Evolutionary conservation across 176 grass and related monocot species (phyloP), one percentile per base, ranked within the genome.

Genomic region (Stipa capillata): DNA sequence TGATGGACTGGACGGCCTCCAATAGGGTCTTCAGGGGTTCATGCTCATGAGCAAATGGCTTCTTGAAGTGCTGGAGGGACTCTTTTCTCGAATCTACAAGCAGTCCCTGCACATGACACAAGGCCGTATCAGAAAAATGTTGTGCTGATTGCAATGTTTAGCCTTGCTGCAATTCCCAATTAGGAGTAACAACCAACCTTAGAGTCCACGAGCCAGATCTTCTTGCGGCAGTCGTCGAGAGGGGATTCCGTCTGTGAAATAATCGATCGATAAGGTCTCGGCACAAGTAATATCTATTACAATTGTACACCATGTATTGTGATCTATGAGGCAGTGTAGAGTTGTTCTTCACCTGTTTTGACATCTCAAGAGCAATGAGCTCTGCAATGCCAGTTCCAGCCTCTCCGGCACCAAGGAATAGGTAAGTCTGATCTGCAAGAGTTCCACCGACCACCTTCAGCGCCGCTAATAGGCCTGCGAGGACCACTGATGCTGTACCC

Each of bases 331-430:
- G n/a, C 7, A 76, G 62, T 41, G 16, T 17, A 69, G 17, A 58
- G 15, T 65, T 13, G n/a, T 53, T 59, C 6, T 4, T 31, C 82
- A 97, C 93, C 69, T 97, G 87, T 73, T 89, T 94, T n/a, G 95
- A 90, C 69, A 98, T 98, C 91, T 98, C 85, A 9, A 98, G 87
- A 72, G 95, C 95, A 81, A 98, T 98, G 16, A 98, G 91, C 20
- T 98, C 90, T 11, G 95, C 95, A 70, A 98, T 98, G 51, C 95
- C 95, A 85, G 95, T 98, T 40, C 95, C 95, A 74, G 95, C 95
- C 92, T 98, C 95, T 16, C 95, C 95, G 63, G 95, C 95, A 36
- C 95, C 95, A 70, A 98, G 95, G 77, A 98, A 98, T 40, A 97
- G 83, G 73, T 94, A 97, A 21, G 89, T 94, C 72, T 97, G 94